Conservation (phyloP, 208 protist species). For the Trypanosoma lewisi region DNA sequence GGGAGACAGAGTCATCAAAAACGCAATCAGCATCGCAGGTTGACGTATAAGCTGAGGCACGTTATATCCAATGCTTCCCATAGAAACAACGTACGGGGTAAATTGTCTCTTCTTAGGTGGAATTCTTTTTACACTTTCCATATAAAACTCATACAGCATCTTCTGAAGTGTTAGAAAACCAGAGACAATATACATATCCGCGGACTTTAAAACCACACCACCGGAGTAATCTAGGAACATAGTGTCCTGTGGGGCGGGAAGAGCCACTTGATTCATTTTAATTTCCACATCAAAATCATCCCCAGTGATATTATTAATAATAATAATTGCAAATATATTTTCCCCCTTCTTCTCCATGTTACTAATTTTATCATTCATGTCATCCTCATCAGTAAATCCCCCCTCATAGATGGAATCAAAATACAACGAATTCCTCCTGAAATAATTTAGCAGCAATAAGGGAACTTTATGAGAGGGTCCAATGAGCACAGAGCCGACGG, state of each 20-base stretch:
- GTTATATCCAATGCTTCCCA: background rate
- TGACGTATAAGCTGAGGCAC: background rate
- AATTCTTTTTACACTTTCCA: conserved; percentile 25
- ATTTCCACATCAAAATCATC: conserved; percentile 69
- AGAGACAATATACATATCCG: conserved; percentile 71
- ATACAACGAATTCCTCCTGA: conserved; percentile 30
- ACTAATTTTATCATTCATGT: no score
- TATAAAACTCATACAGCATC: conserved; percentile 61
- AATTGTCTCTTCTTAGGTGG: background rate
- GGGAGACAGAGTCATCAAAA: conserved; percentile 26
- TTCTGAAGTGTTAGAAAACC: conserved; percentile 74
- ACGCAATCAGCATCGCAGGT: background rate
- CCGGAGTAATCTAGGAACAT: conserved; percentile 41
- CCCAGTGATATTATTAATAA: conserved; percentile 25
- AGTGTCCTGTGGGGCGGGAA: conserved; percentile 32
- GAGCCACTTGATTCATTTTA: conserved; percentile 43
- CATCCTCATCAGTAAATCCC: no score
- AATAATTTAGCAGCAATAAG: conserved; percentile 29
- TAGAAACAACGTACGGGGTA: conserved; percentile 6
- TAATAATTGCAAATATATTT: conserved; percentile 28
- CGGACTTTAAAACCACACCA: conserved; percentile 31
- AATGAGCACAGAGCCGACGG: conserved; percentile 53
- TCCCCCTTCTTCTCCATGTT: conserved; percentile 43
- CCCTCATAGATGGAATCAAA: conserved; percentile 55
- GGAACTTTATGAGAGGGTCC: conserved; percentile 51